Conservation (phyloP, 768 basidiomycete genomes). For the Suillus brevipes region DNA sequence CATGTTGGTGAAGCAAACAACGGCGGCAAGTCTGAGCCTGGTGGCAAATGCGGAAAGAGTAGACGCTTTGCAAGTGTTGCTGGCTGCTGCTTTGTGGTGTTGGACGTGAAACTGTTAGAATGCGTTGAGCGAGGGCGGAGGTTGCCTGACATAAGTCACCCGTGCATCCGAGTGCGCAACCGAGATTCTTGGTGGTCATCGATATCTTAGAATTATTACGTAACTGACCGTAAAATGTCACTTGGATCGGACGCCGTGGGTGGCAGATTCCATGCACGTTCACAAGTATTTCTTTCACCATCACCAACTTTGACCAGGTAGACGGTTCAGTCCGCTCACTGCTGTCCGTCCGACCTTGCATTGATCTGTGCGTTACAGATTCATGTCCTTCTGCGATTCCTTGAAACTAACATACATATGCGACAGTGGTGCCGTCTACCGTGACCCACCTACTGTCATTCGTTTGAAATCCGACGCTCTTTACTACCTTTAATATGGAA, state of each 20-base stretch:
- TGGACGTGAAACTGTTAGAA: constrained; percentile 22
- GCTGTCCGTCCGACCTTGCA: neutral
- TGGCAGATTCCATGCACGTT: neutral
- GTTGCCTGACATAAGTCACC: constrained; percentile 10
- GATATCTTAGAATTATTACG: neutral
- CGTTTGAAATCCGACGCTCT: constrained; percentile 1
- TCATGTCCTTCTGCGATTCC: neutral
- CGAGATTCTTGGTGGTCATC: neutral
- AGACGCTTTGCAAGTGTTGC: constrained; percentile 54
- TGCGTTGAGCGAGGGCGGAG: constrained; percentile 20
- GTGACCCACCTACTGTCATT: neutral
- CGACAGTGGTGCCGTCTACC: neutral
- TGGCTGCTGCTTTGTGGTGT: constrained; percentile 19
- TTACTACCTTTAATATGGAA: neutral
- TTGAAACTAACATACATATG: neutral
- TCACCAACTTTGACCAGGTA: neutral
- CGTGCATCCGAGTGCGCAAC: neutral
- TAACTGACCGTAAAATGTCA: neutral
- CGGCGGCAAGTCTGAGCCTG: constrained; percentile 49
- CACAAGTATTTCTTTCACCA: neutral
- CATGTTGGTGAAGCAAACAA: constrained; percentile 47
- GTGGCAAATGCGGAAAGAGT: constrained; percentile 56
- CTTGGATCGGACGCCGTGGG: neutral
- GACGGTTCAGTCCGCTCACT: neutral
- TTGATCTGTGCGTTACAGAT: neutral